Evolutionary conservation across 768 basidiomycete species (phyloP).

Genomic region (Agaricus bisporus): DNA sequence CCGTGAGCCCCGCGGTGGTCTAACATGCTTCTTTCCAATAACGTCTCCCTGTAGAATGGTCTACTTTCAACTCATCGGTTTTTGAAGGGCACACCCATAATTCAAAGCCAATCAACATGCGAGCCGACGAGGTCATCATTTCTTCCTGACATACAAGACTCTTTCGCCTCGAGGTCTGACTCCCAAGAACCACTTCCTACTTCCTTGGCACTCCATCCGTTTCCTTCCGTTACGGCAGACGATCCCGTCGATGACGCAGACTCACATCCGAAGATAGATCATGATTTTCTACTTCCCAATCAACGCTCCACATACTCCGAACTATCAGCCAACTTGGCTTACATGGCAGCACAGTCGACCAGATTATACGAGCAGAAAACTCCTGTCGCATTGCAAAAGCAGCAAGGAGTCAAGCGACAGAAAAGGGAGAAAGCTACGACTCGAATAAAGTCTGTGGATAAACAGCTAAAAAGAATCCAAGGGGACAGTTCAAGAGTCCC

Average conservation of each 20-base stretch:
- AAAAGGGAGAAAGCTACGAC: background rate
- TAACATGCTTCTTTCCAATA: background rate
- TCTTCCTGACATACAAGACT: background rate
- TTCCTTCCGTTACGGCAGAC: background rate
- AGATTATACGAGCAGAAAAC: background rate
- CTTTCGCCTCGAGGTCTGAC: background rate
- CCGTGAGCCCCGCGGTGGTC: background rate
- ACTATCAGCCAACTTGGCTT: slow-evolving; percentile 4
- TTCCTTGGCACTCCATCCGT: background rate
- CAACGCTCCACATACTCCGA: slow-evolving; percentile 9
- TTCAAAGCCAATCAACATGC: background rate
- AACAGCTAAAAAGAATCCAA: background rate
- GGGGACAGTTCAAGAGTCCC: background rate
- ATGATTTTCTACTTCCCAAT: background rate
- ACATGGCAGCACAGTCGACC: background rate
- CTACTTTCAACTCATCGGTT: background rate
- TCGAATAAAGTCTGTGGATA: background rate
- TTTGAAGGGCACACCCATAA: no score
- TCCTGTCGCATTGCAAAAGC: background rate
- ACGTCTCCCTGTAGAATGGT: background rate
- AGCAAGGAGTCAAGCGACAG: background rate
- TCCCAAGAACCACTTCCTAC: background rate
- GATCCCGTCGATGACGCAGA: background rate
- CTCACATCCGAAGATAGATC: background rate
- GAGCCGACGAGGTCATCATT: background rate